Conservation (phyloP, 495 filamentous ascomycete species). For the Neohortaea acidophila region DNA sequence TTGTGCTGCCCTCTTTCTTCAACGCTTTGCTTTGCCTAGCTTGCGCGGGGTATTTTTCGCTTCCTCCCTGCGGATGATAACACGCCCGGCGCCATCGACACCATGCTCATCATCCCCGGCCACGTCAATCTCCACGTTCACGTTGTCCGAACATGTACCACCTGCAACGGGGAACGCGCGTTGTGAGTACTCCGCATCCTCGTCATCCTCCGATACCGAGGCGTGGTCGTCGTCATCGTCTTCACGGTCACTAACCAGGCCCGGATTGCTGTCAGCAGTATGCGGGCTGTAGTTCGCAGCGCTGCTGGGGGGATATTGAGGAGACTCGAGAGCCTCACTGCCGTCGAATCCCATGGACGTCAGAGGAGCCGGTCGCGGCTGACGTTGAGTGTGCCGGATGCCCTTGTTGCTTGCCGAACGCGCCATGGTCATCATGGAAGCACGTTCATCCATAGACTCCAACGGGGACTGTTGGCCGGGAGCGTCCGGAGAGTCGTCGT, state of each 20-base stretch:
- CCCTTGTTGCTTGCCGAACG: slow-evolving; percentile 19
- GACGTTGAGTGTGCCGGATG: slow-evolving; percentile 6
- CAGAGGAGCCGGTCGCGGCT: slow-evolving; percentile 12
- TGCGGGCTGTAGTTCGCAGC: slow-evolving; percentile 57
- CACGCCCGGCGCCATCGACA: slow-evolving; percentile 9
- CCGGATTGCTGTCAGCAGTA: slow-evolving; percentile 68
- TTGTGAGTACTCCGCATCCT: not conserved
- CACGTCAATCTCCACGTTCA: slow-evolving; percentile 17
- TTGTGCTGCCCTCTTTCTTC: no score
- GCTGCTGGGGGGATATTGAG: slow-evolving; percentile 23
- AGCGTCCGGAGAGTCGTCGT: slow-evolving; percentile 15
- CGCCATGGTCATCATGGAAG: slow-evolving; percentile 2
- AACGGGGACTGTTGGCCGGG: slow-evolving; percentile 21
- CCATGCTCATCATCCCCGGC: slow-evolving; percentile 13
- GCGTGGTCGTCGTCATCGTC: slow-evolving; percentile 29
- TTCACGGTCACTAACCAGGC: slow-evolving; percentile 72
- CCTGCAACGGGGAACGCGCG: not conserved
- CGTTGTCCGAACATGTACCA: slow-evolving; percentile 8
- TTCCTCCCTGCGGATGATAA: slow-evolving; percentile 12
- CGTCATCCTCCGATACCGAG: slow-evolving; percentile 15
- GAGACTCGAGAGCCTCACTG: slow-evolving; percentile 20
- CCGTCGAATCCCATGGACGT: not conserved
- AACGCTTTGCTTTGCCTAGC: no score
- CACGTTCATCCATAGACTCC: not conserved
- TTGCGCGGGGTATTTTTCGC: no score